Percentiles rank a stretch among this genome's conserved stretches.
These are phyloP conservation scores for Plasmodium reichenowi DNA, from an alignment of 169 alveolate genomes.

Conservation along the genomic window DNA sequence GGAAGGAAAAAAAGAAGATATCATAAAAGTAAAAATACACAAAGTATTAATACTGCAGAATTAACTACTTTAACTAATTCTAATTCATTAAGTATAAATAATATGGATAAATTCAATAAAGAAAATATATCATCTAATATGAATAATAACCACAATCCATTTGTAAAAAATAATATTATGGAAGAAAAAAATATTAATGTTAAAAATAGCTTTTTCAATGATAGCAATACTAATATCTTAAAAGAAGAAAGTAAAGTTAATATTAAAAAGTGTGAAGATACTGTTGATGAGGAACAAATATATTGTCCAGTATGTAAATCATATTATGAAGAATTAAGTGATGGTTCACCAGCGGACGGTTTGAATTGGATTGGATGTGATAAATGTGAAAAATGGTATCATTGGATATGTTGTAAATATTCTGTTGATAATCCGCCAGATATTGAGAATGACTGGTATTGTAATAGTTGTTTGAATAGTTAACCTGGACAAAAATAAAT, in stretches of 20 bases:
- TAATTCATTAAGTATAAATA: too few species aligned
- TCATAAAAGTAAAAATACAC: too few species aligned
- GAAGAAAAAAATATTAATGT: too few species aligned
- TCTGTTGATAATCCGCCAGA: slow-evolving; percentile 75
- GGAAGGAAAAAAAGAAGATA: slow-evolving; percentile 41
- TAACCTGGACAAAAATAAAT: neutral
- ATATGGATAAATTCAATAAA: too few species aligned
- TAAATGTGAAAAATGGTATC: slow-evolving; percentile 87
- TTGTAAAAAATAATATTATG: too few species aligned
- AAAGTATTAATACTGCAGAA: too few species aligned
- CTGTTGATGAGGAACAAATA: slow-evolving; percentile 78
- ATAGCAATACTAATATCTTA: slow-evolving; percentile 56
- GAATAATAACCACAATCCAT: too few species aligned
- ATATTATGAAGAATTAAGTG: slow-evolving; percentile 83
- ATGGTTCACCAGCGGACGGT: slow-evolving; percentile 88
- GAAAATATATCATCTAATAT: too few species aligned
- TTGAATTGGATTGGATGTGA: slow-evolving; percentile 89
- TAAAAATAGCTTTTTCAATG: slow-evolving; percentile 23
- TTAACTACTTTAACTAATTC: too few species aligned
- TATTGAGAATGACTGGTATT: slow-evolving; percentile 73
- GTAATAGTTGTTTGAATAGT: slow-evolving; percentile 47
- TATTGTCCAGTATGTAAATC: slow-evolving; percentile 86
- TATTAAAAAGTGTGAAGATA: slow-evolving; percentile 78
- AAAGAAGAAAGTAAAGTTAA: slow-evolving; percentile 80
- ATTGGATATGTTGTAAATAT: slow-evolving; percentile 82